Evolutionary conservation across 2,329 filamentous ascomycete genomes (phyloP).

Genomic region (Curvularia sp.): DNA sequence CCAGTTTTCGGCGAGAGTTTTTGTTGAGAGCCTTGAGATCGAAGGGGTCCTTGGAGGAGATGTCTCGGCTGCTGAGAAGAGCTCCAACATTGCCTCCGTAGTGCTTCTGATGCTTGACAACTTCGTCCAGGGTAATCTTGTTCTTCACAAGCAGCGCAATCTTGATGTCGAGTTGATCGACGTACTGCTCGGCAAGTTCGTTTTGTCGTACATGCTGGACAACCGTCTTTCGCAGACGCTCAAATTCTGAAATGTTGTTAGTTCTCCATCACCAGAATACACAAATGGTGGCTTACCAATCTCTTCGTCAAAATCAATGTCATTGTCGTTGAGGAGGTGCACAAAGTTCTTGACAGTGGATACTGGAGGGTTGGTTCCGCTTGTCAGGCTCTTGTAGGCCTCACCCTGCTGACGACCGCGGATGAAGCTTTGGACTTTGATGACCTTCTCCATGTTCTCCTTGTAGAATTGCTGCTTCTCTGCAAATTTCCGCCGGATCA

Average conservation of each 20-base stretch:
- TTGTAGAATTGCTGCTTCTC: constrained; percentile 90
- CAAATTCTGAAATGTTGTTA: constrained; percentile 70
- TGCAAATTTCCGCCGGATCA: constrained; percentile 76
- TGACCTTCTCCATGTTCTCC: constrained; percentile 97
- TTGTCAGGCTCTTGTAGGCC: constrained; percentile 96
- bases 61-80: constrained; percentile 85
- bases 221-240: constrained; percentile 91
- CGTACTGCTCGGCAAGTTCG: constrained; percentile 96
- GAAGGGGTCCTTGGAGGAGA: constrained; percentile 88
- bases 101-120: constrained; percentile 94
- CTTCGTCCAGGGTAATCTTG: constrained; percentile 98
- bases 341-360: constrained; percentile 98
- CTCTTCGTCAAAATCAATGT: constrained; percentile 99
- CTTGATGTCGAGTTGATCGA: constrained; percentile 98
- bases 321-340: constrained; percentile 94
- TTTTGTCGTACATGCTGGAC: constrained; percentile 98
- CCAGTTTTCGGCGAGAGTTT: constrained; percentile 90
- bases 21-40: constrained; percentile 98
- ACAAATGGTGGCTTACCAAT: constrained; percentile 58
- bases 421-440: constrained; percentile 98
- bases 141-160: constrained; percentile 98
- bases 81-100: constrained; percentile 88
- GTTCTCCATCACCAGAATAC: background rate
- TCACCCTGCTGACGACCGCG: constrained; percentile 94
- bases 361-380: constrained; percentile 94